Evolutionary conservation across 805 yeast genomes (phyloP).

Genomic region (Danielia oregonensis): DNA sequence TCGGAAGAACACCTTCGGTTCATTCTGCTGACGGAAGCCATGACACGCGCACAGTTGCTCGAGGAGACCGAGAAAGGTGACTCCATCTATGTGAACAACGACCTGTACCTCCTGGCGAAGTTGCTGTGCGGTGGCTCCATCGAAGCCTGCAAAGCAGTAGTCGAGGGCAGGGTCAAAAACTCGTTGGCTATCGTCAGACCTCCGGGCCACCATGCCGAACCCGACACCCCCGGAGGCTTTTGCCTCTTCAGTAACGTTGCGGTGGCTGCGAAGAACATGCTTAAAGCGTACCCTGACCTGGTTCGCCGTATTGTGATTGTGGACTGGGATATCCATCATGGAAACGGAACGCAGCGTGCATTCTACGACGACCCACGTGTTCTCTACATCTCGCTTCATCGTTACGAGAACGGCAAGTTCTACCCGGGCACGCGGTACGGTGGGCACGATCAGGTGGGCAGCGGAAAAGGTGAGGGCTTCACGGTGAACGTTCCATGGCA

Average conservation of each 20-base stretch:
- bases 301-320: constrained; percentile 78
- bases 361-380: constrained; percentile 88
- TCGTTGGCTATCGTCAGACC: constrained; percentile 95
- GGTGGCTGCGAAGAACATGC: constrained; percentile 85
- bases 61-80: constrained; percentile 89
- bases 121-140: constrained; percentile 96
- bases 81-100: constrained; percentile 92
- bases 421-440: constrained; percentile 95
- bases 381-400: constrained; percentile 83
- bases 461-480: constrained; percentile 81
- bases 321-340: constrained; percentile 99
- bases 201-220: constrained; percentile 99
- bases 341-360: constrained; percentile 96
- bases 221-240: constrained; percentile 95
- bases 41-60: constrained; percentile 73
- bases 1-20: constrained; percentile 73
- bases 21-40: constrained; percentile 68
- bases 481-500: constrained; percentile 95
- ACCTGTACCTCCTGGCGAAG: constrained; percentile 80
- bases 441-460: constrained; percentile 76
- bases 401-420: constrained; percentile 87
- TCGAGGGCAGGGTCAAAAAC: constrained; percentile 88
- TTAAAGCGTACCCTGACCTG: constrained; percentile 81
- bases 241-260: constrained; percentile 96
- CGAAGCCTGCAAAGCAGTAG: constrained; percentile 93